Conservation (phyloP, 2,329 filamentous ascomycete species). For the Dichotomopilus funicola region DNA sequence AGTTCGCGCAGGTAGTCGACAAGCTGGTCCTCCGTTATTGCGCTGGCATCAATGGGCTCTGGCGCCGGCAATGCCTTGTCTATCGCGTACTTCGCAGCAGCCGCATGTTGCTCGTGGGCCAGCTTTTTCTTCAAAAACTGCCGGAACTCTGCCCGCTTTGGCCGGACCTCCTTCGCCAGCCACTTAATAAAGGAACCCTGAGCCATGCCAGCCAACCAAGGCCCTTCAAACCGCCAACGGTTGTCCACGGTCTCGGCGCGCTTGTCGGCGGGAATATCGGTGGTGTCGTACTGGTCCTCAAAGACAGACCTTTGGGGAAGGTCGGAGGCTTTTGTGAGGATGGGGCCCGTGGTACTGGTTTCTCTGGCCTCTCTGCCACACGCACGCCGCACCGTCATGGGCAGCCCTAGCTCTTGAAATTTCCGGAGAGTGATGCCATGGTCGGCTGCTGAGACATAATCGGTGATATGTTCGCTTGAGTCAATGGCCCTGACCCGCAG, state of each 20-base stretch:
- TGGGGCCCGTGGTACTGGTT: conserved; percentile 10
- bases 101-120: conserved; percentile 39
- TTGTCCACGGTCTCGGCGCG: conserved; percentile 35
- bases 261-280: conserved; percentile 33
- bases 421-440: conserved; percentile 76
- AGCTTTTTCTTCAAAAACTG: conserved; percentile 44
- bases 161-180: conserved; percentile 47
- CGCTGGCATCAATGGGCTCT: conserved; percentile 26
- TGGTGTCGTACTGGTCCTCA: conserved; percentile 51
- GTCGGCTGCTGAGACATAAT: conserved; percentile 77
- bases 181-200: conserved; percentile 55
- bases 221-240: conserved; percentile 61
- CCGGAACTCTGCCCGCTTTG: conserved; percentile 49
- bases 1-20: conserved; percentile 46
- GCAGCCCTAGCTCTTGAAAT: conserved; percentile 74
- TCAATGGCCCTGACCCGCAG: conserved; percentile 74
- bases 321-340: too few species aligned
- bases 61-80: conserved; percentile 33
- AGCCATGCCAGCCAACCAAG: conserved; percentile 58
- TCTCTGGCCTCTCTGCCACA: neutral
- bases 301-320: conserved; percentile 47
- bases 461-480: conserved; percentile 80
- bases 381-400: conserved; percentile 50
- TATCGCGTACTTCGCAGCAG: conserved; percentile 31
- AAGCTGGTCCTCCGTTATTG: conserved; percentile 47